Percentiles rank a stretch among this genome's conserved stretches.
These are phyloP conservation scores for Pichia nanzhaoensis DNA, from an alignment of 805 yeast genomes.

Conservation along the genomic window DNA sequence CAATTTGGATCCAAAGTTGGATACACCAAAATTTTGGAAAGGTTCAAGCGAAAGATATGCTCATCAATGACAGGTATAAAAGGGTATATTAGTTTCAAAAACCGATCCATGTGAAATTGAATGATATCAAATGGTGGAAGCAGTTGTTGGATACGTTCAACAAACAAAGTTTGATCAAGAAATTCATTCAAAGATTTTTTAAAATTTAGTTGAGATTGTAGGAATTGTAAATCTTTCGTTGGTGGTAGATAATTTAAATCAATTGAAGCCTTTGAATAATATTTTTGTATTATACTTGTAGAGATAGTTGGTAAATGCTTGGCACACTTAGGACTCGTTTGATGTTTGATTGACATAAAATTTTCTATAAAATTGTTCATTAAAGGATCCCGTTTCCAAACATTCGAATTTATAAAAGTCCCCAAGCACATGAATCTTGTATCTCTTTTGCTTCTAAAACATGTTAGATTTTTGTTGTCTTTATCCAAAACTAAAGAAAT, in stretches of 20 bases:
- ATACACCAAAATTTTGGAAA: conserved; percentile 29
- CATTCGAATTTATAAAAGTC: conserved; percentile 6
- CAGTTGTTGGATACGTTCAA: conserved; percentile 11
- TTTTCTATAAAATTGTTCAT: conserved; percentile 11
- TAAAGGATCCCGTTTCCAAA: conserved; percentile 19
- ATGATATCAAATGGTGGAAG: conserved; percentile 30
- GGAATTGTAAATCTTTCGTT: conserved; percentile 1
- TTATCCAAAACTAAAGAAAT: conserved; percentile 12
- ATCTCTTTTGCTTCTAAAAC: conserved; percentile 12
- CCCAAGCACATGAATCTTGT: conserved; percentile 13
- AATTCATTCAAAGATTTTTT: conserved; percentile 1
- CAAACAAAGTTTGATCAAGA: not conserved
- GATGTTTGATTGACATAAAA: conserved; percentile 7
- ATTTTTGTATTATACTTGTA: not conserved
- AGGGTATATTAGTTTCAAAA: conserved; percentile 37
- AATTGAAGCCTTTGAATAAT: not conserved
- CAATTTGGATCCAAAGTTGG: not conserved
- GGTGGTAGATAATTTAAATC: not conserved
- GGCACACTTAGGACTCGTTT: no score
- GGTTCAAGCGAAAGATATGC: conserved; percentile 26
- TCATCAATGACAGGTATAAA: conserved; percentile 44
- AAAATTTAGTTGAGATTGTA: not conserved
- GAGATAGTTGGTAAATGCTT: not conserved
- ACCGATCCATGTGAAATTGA: conserved; percentile 33
- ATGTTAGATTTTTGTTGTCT: conserved; percentile 1